Conservation (phyloP, 1,284 basidiomycete species). For the Trichosporon faecale region DNA sequence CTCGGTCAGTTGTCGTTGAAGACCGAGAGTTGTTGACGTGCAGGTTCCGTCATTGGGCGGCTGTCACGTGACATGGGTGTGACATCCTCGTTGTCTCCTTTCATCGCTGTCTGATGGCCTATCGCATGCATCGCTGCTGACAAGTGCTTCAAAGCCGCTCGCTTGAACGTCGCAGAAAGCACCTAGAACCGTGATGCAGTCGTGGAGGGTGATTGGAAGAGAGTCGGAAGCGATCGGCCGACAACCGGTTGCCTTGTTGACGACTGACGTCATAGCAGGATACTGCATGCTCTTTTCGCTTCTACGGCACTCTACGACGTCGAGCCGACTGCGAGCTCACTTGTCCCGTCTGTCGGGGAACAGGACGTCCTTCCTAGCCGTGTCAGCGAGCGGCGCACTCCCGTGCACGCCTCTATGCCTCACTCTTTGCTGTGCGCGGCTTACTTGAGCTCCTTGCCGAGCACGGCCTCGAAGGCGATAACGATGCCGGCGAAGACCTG, state of each 20-base stretch:
- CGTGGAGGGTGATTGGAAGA: background rate
- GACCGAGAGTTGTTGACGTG: background rate
- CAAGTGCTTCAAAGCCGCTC: background rate
- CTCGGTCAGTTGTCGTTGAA: background rate
- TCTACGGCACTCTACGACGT: background rate
- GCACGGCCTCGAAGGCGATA: background rate
- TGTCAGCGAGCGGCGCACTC: background rate
- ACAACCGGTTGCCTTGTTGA: background rate
- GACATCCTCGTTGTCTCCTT: background rate
- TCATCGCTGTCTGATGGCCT: background rate
- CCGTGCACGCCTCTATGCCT: background rate
- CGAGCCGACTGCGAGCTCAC: background rate
- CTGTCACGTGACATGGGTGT: background rate
- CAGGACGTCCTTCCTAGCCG: background rate
- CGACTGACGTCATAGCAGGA: background rate
- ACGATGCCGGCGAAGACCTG: slow-evolving; percentile 1
- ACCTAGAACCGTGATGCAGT: no score
- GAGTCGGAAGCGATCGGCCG: background rate
- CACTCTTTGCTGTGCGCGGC: background rate
- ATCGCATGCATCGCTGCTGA: background rate
- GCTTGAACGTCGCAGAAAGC: background rate
- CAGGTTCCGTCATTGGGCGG: background rate
- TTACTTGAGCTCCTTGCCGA: background rate
- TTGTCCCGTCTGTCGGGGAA: background rate
- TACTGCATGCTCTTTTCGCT: background rate